Evolutionary conservation across 768 basidiomycete species (phyloP), one percentile per base, ranked within the genome.

Genomic region (Psilocybe cyanescens): DNA sequence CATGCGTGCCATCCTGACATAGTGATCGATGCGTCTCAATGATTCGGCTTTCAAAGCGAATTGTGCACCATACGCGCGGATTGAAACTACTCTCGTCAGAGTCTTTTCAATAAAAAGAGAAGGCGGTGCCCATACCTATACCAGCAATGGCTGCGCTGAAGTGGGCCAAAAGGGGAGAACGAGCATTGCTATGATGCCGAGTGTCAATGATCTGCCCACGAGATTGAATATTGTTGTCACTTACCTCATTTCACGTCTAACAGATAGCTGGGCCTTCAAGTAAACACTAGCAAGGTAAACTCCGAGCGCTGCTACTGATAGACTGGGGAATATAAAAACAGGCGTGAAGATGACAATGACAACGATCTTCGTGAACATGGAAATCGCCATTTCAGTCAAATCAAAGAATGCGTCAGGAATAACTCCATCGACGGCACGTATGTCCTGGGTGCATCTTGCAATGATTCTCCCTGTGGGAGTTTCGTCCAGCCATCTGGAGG

Each of bases 11-110:
- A 81, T 73, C 29, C 79, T 72, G 14, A 77, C 75, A 58, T 83
- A 88, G 17, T 76, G 75, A 70, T 90, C 82, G 45, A 89, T 83
- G 8, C 83, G 77, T 33, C 75, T 70, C 53, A 81, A 67, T 6
- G 83, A 80, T 62, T 83, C 77, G 46, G 59, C 58, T 63, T 70
- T 80, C 75, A 81, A 87, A 2, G 71, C 59, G 29, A 75, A 70
- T 72, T 89, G 80, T 6, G 84, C 86, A 4, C 82, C 83, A 67
- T 86, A 91, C 0, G 89, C 89, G 31, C 88, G 79, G 58, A 91
- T 85, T 11, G 86, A 81, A 28, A 74, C 80, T 82, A 35, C 51
- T 44, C 14, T 19, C 30, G 35, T 30, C 4, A 45, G 52, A n/a
- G 11, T 17, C 12, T 8, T 24, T 24, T n/a, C 24, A 46, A 12